Evolutionary conservation across 2,329 filamentous ascomycete species (phyloP).

Genomic region (Diaporthe sp.): DNA sequence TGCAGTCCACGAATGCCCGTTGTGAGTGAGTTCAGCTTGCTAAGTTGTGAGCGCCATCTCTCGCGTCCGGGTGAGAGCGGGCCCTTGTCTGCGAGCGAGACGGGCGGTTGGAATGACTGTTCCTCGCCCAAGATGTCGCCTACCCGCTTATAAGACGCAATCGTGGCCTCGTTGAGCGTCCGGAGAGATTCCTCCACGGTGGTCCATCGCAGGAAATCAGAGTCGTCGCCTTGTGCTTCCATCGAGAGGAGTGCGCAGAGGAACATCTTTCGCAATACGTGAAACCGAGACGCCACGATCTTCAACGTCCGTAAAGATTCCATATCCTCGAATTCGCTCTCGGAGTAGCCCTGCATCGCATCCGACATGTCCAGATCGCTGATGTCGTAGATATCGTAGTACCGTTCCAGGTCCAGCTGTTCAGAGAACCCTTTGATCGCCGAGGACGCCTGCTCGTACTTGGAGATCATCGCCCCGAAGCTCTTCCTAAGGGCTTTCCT

Average conservation of each 20-base stretch:
- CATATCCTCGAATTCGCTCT: constrained; percentile 78
- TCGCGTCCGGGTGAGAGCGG: constrained; percentile 81
- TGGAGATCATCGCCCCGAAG: constrained; percentile 77
- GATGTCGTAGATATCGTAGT: constrained; percentile 90
- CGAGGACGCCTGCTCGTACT: constrained; percentile 78
- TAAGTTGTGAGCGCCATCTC: constrained; percentile 86
- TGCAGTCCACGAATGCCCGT: constrained; percentile 92
- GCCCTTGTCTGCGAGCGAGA: constrained; percentile 68
- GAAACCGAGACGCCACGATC: constrained; percentile 83
- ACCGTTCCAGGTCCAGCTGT: constrained; percentile 87
- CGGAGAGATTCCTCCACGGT: constrained; percentile 82
- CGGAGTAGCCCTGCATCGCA: constrained; percentile 73
- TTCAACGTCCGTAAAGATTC: constrained; percentile 86
- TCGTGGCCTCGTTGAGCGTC: constrained; percentile 72
- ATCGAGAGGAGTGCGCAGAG: constrained; percentile 91
- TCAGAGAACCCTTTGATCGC: constrained; percentile 80
- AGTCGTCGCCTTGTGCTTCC: constrained; percentile 82
- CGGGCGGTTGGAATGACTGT: constrained; percentile 71
- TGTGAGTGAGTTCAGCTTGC: constrained; percentile 88
- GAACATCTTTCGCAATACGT: constrained; percentile 85
- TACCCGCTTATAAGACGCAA: constrained; percentile 73
- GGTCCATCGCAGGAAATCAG: constrained; percentile 84
- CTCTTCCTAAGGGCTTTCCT: constrained; percentile 80
- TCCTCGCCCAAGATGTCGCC: constrained; percentile 81
- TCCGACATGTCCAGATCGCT: constrained; percentile 79